A percentile compares a stretch with the other conserved stretches of the same genome.
Conservation (phyloP, 768 basidiomycete genomes). For the Rhodotorula diobovata region DNA sequence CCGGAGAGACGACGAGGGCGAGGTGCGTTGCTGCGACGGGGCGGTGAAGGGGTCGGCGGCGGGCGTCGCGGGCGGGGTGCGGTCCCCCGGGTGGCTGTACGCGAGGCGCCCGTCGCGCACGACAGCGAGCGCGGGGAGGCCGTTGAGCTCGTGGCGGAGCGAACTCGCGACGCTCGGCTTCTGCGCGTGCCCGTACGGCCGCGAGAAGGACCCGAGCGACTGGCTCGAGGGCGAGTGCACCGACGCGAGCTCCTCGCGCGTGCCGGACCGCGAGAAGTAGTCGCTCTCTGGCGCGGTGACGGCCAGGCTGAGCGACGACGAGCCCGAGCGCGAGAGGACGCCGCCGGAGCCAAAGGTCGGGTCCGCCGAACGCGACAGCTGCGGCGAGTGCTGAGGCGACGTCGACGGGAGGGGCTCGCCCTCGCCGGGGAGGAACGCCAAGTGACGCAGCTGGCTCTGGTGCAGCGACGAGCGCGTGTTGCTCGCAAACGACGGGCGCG, state of each 20-base stretch:
- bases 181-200: slow-evolving; percentile 8
- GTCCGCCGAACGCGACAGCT: neutral
- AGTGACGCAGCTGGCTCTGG: slow-evolving; percentile 17
- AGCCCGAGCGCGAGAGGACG: neutral
- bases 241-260: slow-evolving; percentile 19
- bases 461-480: slow-evolving; percentile 9
- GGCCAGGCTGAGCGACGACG: neutral
- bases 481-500: slow-evolving; percentile 8
- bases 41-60: neutral
- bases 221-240: neutral
- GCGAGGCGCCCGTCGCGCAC: neutral
- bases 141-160: slow-evolving; percentile 19
- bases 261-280: slow-evolving; percentile 23
- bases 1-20: neutral
- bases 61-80: neutral
- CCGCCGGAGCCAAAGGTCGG: neutral
- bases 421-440: neutral
- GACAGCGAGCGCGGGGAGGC: slow-evolving; percentile 6
- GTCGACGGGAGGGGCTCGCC: neutral
- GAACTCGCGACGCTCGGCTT: slow-evolving; percentile 27
- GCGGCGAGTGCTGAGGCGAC: slow-evolving; percentile 10
- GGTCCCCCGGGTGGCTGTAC: neutral
- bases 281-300: neutral
- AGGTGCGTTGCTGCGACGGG: neutral
- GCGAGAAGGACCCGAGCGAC: neutral